Evolutionary conservation across 2,329 filamentous ascomycete genomes (phyloP), one percentile per base, ranked within the genome.

Genomic region (Pseudogymnoascus sp.): DNA sequence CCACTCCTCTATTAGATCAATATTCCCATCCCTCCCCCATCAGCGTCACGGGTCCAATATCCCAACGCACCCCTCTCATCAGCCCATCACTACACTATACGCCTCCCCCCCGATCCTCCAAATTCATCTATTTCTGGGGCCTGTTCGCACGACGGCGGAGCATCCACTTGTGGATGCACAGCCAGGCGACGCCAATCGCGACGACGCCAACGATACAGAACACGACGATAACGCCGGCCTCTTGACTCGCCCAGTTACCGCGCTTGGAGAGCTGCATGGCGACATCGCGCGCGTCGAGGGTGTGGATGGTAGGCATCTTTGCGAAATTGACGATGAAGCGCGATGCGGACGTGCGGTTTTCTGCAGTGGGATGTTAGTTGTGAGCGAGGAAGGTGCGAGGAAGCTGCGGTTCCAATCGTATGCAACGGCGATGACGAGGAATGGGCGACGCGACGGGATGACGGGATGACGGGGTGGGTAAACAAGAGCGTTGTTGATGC

Each of bases 161-260:
- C 62, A 80, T 71, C 69, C 72, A 76, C 65, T 79, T 77, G 66
- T 78, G 77, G 65, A 82, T 68, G 70, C 81, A 79, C 41, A 87
- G 76, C 59, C 70, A 68, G 62, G 80, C 65, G 58, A 87, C 71
- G 25, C 83, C 79, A 64, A 80, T 62, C 39, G 65, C 77, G 66
- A 87, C 80, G 64, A 84, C 68, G 69, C 82, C 82, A 72, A 86
- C 77, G 67, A 87, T 83, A 73, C 75, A 78, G 74, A 87, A 84
- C 62, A 87, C 84, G 66, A 86, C 75, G 60, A 87, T 78, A 65
- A 86, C 83, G 72, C 84, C 84, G 49, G 81, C 78, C 69, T 87
- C 81, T 33, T 74, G 69, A 64, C 73, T 67, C 23, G 84, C 82
- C 81, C 82, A 87, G 77, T 85, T 83, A 62, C 71, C 70, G 65